Percentiles rank a stretch among this genome's conserved stretches.
These are phyloP conservation scores for Paraphaeosphaeria minitans DNA, from an alignment of 2,329 filamentous ascomycete genomes.

Conservation along the genomic window DNA sequence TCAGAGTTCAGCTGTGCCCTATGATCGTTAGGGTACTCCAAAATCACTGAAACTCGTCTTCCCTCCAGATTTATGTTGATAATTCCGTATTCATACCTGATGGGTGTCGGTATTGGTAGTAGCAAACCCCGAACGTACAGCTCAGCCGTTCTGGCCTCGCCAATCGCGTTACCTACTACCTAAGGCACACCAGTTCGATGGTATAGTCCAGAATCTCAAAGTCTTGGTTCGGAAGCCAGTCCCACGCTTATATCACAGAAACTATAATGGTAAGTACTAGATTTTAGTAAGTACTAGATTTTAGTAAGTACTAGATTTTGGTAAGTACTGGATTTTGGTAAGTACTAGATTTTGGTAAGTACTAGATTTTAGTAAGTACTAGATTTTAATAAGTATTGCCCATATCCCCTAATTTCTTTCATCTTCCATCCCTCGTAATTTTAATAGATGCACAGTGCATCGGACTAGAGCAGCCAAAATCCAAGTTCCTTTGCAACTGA, in stretches of 20 bases:
- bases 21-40: neutral
- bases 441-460: neutral
- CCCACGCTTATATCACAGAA: neutral
- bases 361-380: neutral
- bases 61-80: neutral
- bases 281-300: neutral
- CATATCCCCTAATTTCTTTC: neutral
- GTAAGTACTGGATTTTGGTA: neutral
- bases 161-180: neutral
- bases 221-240: neutral
- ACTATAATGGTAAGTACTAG: neutral
- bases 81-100: neutral
- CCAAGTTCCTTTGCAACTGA: neutral
- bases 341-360: neutral
- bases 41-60: neutral
- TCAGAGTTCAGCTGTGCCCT: neutral
- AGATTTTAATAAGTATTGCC: neutral
- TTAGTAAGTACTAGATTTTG: neutral
- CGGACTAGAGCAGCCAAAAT: neutral
- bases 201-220: neutral
- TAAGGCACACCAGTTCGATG: neutral
- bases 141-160: neutral
- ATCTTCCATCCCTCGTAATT: neutral
- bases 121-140: neutral
- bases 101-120: neutral